A percentile compares a stretch with the other conserved stretches of the same genome.
Conservation (phyloP, 78 protist species). For the Dictyostelium intermedium region DNA sequence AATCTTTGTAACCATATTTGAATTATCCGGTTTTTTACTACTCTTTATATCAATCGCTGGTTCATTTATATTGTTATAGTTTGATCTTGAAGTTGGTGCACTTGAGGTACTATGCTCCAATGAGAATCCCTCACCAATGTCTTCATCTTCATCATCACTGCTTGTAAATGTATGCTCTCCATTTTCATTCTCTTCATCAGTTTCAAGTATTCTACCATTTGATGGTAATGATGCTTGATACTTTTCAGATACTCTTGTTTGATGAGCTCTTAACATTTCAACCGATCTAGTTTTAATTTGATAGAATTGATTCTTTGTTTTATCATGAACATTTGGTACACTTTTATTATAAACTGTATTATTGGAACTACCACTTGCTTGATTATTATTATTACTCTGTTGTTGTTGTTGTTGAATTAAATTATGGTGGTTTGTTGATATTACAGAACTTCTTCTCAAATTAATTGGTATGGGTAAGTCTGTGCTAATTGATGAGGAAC, state of each 20-base stretch:
- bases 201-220: not conserved
- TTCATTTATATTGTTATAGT: not conserved
- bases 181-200: not conserved
- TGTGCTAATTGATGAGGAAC: not conserved
- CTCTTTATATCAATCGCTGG: not conserved
- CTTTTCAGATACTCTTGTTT: constrained; percentile 4
- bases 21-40: not conserved
- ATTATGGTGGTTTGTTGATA: not conserved
- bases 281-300: constrained; percentile 40
- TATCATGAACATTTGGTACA: not conserved
- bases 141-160: not conserved
- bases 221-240: not conserved
- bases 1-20: constrained; percentile 3
- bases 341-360: not conserved
- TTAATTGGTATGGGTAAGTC: constrained; percentile 41
- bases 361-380: not conserved
- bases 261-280: constrained; percentile 62
- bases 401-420: not conserved
- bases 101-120: not conserved
- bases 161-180: not conserved
- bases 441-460: not conserved
- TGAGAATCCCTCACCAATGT: not conserved
- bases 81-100: not conserved
- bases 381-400: not conserved
- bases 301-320: constrained; percentile 18